Base-by-base conservation (phyloP, 2,329 filamentous ascomycete species). In the Alternaria viburni region DNA sequence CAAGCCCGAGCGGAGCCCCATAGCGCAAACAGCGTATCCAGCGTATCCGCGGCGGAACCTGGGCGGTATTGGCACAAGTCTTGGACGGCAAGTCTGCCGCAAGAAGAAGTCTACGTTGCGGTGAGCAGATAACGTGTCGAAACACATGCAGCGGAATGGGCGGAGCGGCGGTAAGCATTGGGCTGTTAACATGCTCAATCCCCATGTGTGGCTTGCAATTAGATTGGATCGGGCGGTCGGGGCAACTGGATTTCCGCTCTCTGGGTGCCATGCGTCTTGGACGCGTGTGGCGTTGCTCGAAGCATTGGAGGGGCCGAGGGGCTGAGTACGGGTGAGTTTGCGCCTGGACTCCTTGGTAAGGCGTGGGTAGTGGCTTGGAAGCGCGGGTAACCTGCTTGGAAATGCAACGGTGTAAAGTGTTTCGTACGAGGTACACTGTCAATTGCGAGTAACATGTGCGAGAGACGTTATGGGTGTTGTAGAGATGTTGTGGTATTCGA, bases 11-110 rank as follows among this genome's bases (percentile, higher is more conserved):
- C 43, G 51, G 26, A 23, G 49, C 46, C 36, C 17, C 54, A 30
- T 57, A 47, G 59, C 59, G 54, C 51, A 36, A 23, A 32, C 32
- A 21, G 17, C 19, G 8, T 8, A 32, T 51, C 13, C 47, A 21
- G 17, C 17, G 12, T 9, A 36, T 51, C 13, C 49, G 15, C 36
- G 32, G 54, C 54, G 47, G 54, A 49, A 62, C 21, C 54, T 57
- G 47, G 59, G 54, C 59, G 21, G 32, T 15, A 41, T 61, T 57
- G 59, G 59, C 59, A 30, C 12, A 4, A 13, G 30, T 30, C 60
- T 62, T 62, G 60, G 60, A 54, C 54, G 54, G 59, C 44, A 49
- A 30, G 52, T 56, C 28, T 50, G 19, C 52, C 32, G 52, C 36
- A 21, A 45, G 44, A 30, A 54, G n/a, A 28, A 13, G 49, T 32